Percentiles rank a stretch among this genome's conserved stretches.
phyloP scores from a whole-genome alignment of 192 early-diverging fungal genomes.

The Coemansia sp. region DNA sequence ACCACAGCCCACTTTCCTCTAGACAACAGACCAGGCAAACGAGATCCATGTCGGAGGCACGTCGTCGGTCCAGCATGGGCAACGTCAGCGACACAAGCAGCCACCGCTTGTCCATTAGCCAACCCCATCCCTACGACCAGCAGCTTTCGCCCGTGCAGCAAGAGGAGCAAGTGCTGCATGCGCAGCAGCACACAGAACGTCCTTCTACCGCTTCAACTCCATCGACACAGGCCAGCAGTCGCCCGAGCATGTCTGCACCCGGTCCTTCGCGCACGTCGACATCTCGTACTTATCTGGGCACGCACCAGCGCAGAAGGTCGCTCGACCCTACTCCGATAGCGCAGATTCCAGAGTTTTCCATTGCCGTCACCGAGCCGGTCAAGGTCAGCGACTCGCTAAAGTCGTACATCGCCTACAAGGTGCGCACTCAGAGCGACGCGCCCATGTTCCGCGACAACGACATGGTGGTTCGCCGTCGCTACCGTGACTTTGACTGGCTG shows the following conservation, averaged over 20 bases:
- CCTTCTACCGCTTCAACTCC: constrained; percentile 8
- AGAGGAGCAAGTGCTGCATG: constrained; percentile 33
- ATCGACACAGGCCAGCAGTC: constrained; percentile 13
- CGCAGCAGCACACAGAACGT: constrained; percentile 40
- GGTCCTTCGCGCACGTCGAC: constrained; percentile 7
- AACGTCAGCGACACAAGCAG: not conserved
- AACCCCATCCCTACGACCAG: constrained; percentile 51
- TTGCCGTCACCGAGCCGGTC: constrained; percentile 80
- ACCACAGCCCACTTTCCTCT: constrained; percentile 1
- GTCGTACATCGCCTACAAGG: constrained; percentile 84
- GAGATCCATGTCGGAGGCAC: constrained; percentile 43
- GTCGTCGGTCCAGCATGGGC: constrained; percentile 5
- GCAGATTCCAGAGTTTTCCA: constrained; percentile 60
- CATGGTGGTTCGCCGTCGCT: constrained; percentile 82
- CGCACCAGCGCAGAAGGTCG: constrained; percentile 44
- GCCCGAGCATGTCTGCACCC: constrained; percentile 9
- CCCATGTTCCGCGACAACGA: constrained; percentile 74
- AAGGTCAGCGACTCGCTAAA: constrained; percentile 88
- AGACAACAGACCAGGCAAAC: constrained; percentile 30
- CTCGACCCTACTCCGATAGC: constrained; percentile 41
- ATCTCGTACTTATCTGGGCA: constrained; percentile 30
- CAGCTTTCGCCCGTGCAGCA: constrained; percentile 50
- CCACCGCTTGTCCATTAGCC: constrained; percentile 1
- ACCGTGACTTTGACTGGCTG: constrained; percentile 93
- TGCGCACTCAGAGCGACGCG: constrained; percentile 79